Conservation (phyloP, 331 rosid genomes). For the Pyrus hybrid region DNA sequence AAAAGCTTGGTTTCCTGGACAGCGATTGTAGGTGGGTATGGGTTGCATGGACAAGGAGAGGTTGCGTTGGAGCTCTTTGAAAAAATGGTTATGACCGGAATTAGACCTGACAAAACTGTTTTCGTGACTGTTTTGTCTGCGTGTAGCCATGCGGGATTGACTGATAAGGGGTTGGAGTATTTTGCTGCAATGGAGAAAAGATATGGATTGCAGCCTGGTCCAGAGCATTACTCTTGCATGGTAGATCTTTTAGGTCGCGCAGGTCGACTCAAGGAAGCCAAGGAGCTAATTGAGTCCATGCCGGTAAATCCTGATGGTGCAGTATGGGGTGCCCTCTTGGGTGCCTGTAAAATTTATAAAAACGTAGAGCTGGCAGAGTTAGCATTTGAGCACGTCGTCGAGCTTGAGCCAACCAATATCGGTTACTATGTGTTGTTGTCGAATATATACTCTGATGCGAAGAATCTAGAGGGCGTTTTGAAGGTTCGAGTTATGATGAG, state of each 20-base stretch:
- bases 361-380: slow-evolving; percentile 67
- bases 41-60: slow-evolving; percentile 50
- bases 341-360: slow-evolving; percentile 83
- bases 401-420: slow-evolving; percentile 64
- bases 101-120: slow-evolving; percentile 35
- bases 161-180: slow-evolving; percentile 34
- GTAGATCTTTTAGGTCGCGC: slow-evolving; percentile 96
- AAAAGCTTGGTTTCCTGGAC: slow-evolving; percentile 47
- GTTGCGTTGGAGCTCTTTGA: slow-evolving; percentile 32
- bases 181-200: slow-evolving; percentile 24
- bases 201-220: slow-evolving; percentile 28
- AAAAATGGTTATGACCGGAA: slow-evolving; percentile 26
- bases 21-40: slow-evolving; percentile 41
- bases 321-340: slow-evolving; percentile 90
- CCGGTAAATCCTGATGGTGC: slow-evolving; percentile 73
- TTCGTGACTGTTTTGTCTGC: slow-evolving; percentile 41
- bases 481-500: slow-evolving; percentile 76
- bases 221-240: slow-evolving; percentile 68
- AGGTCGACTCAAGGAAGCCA: slow-evolving; percentile 66
- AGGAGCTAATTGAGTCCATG: slow-evolving; percentile 50
- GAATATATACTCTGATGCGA: slow-evolving; percentile 57
- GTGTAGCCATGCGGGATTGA: slow-evolving; percentile 42
- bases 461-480: slow-evolving; percentile 51
- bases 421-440: slow-evolving; percentile 84
- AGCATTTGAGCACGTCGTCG: slow-evolving; percentile 49